phyloP scores from a whole-genome alignment of 75 land plant genomes.

The Pinus tabuliformis region DNA sequence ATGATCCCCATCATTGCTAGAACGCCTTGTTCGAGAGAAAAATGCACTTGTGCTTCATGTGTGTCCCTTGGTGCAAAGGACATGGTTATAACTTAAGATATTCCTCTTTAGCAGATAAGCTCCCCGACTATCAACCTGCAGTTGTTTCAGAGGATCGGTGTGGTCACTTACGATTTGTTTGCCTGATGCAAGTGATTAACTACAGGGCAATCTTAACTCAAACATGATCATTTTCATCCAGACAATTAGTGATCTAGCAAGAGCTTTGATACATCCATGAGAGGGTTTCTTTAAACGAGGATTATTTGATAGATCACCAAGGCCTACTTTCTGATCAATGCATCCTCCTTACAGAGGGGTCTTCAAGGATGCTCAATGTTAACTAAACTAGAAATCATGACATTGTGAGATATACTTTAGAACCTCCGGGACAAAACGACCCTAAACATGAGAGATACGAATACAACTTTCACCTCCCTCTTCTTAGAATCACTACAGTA shows the following conservation, averaged over 20 bases:
- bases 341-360: background rate
- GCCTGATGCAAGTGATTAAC: background rate
- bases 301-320: background rate
- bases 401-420: background rate
- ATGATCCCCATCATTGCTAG: conserved; percentile 73
- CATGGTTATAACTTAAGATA: conserved; percentile 33
- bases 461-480: background rate
- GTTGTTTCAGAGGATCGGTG: background rate
- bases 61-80: conserved; percentile 67
- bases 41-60: conserved; percentile 70
- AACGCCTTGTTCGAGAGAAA: conserved; percentile 67
- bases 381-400: background rate
- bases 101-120: conserved; percentile 58
- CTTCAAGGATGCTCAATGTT: background rate
- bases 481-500: background rate
- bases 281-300: background rate
- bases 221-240: background rate
- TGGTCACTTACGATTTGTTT: background rate
- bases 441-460: background rate
- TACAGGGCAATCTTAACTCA: background rate
- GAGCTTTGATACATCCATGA: background rate
- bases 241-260: background rate
- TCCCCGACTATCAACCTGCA: conserved; percentile 77
- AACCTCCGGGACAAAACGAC: background rate
- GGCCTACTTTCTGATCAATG: no score